Percentiles rank a stretch among this genome's conserved stretches.
These are phyloP conservation scores for Picea abies DNA, from an alignment of 83 land plant species.

Conservation along the genomic window DNA sequence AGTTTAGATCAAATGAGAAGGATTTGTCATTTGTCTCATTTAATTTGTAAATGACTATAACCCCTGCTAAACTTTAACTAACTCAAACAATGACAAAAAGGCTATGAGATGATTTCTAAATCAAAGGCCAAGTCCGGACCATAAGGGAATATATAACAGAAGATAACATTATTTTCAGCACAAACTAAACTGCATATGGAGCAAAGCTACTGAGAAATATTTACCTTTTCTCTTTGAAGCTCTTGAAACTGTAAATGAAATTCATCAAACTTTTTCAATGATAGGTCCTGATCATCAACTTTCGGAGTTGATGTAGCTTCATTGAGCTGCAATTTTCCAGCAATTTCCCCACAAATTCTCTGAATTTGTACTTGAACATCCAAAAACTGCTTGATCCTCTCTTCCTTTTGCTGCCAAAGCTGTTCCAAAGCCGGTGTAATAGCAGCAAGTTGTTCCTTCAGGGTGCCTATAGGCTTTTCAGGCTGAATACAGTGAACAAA, in stretches of 20 bases:
- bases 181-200: neutral
- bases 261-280: constrained; percentile 83
- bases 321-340: constrained; percentile 37
- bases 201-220: neutral
- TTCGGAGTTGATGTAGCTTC: constrained; percentile 37
- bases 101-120: neutral
- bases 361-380: constrained; percentile 84
- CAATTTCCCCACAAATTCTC: constrained; percentile 82
- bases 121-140: neutral
- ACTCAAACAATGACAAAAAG: neutral
- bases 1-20: neutral
- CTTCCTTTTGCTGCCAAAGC: constrained; percentile 80
- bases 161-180: constrained; percentile 5
- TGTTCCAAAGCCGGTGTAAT: constrained; percentile 80
- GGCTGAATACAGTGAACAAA: constrained; percentile 40
- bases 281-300: constrained; percentile 71
- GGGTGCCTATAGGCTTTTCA: constrained; percentile 73
- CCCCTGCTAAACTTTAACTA: neutral
- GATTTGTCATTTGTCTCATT: neutral
- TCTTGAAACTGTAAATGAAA: constrained; percentile 79
- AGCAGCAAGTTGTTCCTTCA: constrained; percentile 89
- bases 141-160: neutral
- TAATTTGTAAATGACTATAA: neutral
- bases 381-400: constrained; percentile 70
- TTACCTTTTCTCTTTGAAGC: constrained; percentile 93